Conservation (phyloP, 345 rosid genomes). For the Adansonia digitata region DNA sequence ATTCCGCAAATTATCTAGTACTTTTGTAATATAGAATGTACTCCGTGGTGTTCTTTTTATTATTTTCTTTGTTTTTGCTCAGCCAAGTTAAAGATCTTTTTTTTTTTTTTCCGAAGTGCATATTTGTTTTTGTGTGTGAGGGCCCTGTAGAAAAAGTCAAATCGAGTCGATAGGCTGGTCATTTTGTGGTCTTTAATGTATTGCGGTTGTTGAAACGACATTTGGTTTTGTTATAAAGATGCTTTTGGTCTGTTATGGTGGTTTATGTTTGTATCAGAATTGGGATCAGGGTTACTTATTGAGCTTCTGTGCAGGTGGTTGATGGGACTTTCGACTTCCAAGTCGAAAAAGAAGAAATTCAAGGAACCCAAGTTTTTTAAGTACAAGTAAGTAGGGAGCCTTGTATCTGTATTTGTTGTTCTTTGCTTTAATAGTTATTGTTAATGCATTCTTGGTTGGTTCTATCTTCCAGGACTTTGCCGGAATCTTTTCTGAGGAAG, state of each 20-base stretch:
- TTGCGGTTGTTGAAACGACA: background rate
- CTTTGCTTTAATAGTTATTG: background rate
- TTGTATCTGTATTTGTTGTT: background rate
- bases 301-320: conserved; percentile 55
- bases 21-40: background rate
- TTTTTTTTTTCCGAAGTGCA: background rate
- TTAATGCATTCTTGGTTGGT: background rate
- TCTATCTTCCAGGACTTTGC: conserved; percentile 40
- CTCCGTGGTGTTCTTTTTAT: background rate
- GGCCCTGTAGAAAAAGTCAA: background rate
- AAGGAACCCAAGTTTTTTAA: conserved; percentile 39
- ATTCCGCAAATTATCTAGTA: background rate
- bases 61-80: background rate
- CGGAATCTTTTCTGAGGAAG: conserved; percentile 70
- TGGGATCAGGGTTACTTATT: background rate
- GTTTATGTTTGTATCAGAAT: background rate
- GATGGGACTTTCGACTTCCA: conserved; percentile 47
- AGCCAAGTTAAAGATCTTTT: background rate
- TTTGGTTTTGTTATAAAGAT: background rate
- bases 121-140: background rate
- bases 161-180: background rate
- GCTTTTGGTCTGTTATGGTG: background rate
- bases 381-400: conserved; percentile 32
- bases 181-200: background rate
- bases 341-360: conserved; percentile 24